Evolutionary conservation across 306 rosid species (phyloP).

Genomic region (Gillenia trifoliata): DNA sequence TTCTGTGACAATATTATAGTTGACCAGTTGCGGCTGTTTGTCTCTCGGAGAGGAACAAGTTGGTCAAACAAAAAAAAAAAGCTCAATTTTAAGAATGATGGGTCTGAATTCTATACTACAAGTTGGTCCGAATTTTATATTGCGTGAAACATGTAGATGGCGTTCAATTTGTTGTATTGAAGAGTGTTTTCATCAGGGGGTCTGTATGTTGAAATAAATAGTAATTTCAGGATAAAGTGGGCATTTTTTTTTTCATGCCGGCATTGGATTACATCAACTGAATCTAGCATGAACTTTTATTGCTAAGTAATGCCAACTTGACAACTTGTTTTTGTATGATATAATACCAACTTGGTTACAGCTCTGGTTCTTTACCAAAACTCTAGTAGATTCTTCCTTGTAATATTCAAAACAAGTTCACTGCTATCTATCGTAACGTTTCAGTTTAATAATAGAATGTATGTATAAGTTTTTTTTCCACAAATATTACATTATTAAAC

Average conservation of each 20-base stretch:
- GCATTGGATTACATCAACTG: slow-evolving; percentile 26
- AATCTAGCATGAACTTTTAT: slow-evolving; percentile 6
- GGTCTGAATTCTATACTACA: not conserved
- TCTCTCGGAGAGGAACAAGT: slow-evolving; percentile 22
- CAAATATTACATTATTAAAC: no score
- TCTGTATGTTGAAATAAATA: slow-evolving; percentile 5
- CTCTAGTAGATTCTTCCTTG: not conserved
- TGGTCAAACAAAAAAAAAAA: not conserved
- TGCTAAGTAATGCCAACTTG: not conserved
- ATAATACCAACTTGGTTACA: not conserved
- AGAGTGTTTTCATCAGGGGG: slow-evolving; percentile 20
- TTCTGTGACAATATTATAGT: not conserved
- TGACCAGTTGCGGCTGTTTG: slow-evolving; percentile 1
- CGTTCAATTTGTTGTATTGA: not conserved
- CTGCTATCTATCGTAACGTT: no score
- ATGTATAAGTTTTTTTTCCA: no score
- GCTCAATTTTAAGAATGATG: slow-evolving; percentile 9
- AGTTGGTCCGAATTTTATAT: not conserved
- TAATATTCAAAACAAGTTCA: no score
- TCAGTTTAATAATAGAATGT: no score
- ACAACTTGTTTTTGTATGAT: not conserved
- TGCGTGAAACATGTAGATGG: not conserved
- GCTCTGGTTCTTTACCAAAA: not conserved
- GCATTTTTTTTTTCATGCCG: slow-evolving; percentile 8
- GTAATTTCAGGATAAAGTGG: slow-evolving; percentile 3